These are phyloP conservation scores for Psilocybe cyanescens DNA, from an alignment of 768 basidiomycete genomes.

Conservation along the genomic window DNA sequence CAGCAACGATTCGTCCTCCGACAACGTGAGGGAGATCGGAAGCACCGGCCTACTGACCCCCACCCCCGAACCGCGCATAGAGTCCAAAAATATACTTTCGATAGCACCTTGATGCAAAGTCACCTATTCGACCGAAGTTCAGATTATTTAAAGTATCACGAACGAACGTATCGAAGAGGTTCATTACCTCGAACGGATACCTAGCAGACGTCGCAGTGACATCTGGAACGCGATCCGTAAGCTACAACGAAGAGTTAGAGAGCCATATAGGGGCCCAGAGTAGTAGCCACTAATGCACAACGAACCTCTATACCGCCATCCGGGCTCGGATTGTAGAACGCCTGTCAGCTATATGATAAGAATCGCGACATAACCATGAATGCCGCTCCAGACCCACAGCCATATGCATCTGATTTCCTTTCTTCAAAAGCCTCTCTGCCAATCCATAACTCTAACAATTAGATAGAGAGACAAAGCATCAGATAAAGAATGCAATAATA, in stretches of 20 bases:
- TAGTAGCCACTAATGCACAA: conserved; percentile 1
- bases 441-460: conserved; percentile 72
- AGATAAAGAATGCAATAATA: neutral
- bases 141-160: neutral
- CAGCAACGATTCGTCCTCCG: conserved; percentile 42
- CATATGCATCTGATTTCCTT: conserved; percentile 73
- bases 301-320: conserved; percentile 65
- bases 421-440: conserved; percentile 60
- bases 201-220: conserved; percentile 65
- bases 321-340: conserved; percentile 72
- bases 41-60: conserved; percentile 53
- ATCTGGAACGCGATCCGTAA: conserved; percentile 65
- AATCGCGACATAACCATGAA: neutral
- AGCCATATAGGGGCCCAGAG: neutral
- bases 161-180: neutral
- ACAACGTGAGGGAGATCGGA: conserved; percentile 53
- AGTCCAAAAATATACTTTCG: conserved; percentile 60
- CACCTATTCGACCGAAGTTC: conserved; percentile 35
- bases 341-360: conserved; percentile 39
- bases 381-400: conserved; percentile 47
- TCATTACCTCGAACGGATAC: conserved; percentile 69
- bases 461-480: neutral
- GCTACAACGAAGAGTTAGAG: conserved; percentile 35
- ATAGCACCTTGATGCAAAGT: conserved; percentile 70
- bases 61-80: conserved; percentile 50